Evolutionary conservation across 2,329 filamentous ascomycete genomes (phyloP).

Genomic region (Aspergillus ibericus): DNA sequence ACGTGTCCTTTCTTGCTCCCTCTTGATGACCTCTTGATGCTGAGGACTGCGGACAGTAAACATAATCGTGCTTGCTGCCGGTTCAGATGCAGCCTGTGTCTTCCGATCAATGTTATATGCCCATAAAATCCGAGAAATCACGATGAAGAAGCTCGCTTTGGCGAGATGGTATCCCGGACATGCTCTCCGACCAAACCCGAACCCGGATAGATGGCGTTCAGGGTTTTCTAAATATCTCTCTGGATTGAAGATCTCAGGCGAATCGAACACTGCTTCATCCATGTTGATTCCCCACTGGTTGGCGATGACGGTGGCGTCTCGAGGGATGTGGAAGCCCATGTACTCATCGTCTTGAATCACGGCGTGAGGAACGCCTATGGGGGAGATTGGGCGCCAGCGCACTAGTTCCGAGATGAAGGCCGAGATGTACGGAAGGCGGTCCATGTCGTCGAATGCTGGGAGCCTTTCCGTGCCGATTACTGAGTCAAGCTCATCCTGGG

Average conservation of each 20-base stretch:
- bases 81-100: neutral
- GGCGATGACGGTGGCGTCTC: constrained; percentile 46
- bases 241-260: constrained; percentile 39
- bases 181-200: constrained; percentile 15
- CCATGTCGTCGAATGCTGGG: constrained; percentile 33
- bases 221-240: constrained; percentile 31
- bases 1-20: no score
- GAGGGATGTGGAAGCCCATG: constrained; percentile 49
- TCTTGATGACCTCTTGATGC: no score
- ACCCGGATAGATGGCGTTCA: constrained; percentile 5
- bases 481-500: constrained; percentile 37
- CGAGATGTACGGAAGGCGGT: constrained; percentile 33
- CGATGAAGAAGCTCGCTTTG: constrained; percentile 5
- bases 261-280: constrained; percentile 39
- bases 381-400: constrained; percentile 44
- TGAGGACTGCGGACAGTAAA: no score
- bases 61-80: no score
- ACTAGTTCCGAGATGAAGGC: constrained; percentile 35
- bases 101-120: constrained; percentile 3
- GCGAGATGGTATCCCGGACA: constrained; percentile 12
- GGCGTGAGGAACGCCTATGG: constrained; percentile 50
- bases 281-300: constrained; percentile 46
- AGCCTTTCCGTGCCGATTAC: constrained; percentile 32
- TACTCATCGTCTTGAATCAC: constrained; percentile 49
- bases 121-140: constrained; percentile 13